Base-by-base conservation (phyloP, 768 basidiomycete species). In the Lepiota brunneoincarnata region DNA sequence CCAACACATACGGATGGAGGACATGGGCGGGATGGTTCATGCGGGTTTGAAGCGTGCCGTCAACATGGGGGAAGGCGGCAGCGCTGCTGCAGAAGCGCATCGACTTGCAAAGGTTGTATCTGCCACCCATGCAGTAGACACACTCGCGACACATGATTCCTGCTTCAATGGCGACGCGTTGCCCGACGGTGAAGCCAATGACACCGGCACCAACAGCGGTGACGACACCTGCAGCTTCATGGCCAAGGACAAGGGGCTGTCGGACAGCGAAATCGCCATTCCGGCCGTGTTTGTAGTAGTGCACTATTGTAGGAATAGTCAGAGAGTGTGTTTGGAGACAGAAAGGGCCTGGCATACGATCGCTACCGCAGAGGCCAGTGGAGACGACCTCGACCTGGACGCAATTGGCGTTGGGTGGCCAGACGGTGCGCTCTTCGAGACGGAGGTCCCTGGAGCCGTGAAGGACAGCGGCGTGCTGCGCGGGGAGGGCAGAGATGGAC, bases 231-330 rank as follows among this genome's bases (percentile, higher is more conserved):
- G 91, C 83, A 0, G 93, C 80, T 75, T 98, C 95, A 70, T 98
- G 95, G 21, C 95, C 96, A 28, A 98, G 87, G 42, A 94, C 87
- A 55, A 98, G 82, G 3, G 95, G 94, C 5, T 83, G 77, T 56
- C 83, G 87, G 58, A 97, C 77, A 47, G 84, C 87, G 72, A 95
- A 97, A 68, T 93, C 91, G 44, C 94, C 95, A 68, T 97, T 98
- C 39, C 91, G 83, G 18, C 89, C 93, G 62, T 93, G 86, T 28
- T 75, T 69, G 71, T 89, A 97, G 74, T 98, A 97, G 70, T 97
- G 95, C 9, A 95, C 93, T 95, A 20, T 31, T 20, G 57, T 23
- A 9, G 54, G 31, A 48, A 37, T 53, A 34, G 59, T 14, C 28
- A 18, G 20, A 42, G 38, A 26, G 40, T 15, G 6, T n/a, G 10